phyloP scores from a whole-genome alignment of 2,329 filamentous ascomycete species.

The Akanthomyces uredinophilus region DNA sequence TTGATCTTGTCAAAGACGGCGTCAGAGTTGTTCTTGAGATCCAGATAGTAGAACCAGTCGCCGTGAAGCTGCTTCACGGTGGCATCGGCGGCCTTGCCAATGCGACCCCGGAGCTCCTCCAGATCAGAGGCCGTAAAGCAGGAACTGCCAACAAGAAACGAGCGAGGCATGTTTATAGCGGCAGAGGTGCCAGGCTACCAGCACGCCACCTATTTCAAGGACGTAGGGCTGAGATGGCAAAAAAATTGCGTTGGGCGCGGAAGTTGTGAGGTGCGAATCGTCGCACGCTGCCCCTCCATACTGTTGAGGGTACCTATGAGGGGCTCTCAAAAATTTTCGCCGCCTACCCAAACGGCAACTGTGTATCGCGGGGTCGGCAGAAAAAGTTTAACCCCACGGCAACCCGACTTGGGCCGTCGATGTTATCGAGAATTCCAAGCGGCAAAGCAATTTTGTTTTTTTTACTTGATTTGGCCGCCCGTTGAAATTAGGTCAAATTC shows the following conservation, averaged over 20 bases:
- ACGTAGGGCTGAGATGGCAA: constrained; percentile 6
- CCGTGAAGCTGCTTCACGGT: constrained; percentile 47
- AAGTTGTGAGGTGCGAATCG: neutral
- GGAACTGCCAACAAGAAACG: constrained; percentile 36
- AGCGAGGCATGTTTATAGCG: constrained; percentile 28
- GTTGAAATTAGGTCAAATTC: neutral
- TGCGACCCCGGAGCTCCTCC: constrained; percentile 39
- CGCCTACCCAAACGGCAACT: constrained; percentile 4
- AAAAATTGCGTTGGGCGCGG: constrained; percentile 4
- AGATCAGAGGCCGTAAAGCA: constrained; percentile 46
- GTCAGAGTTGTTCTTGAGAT: constrained; percentile 46
- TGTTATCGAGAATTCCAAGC: neutral
- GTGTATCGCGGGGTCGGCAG: constrained; percentile 10
- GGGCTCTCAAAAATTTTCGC: constrained; percentile 8
- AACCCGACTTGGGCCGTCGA: neutral
- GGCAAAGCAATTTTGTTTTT: neutral
- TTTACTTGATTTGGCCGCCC: neutral
- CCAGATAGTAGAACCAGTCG: constrained; percentile 62
- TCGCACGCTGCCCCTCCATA: constrained; percentile 2
- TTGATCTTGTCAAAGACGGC: constrained; percentile 40
- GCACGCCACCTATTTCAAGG: constrained; percentile 10
- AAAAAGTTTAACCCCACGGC: constrained; percentile 6
- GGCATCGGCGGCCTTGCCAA: constrained; percentile 37
- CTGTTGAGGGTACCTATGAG: constrained; percentile 3
- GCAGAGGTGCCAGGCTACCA: constrained; percentile 10